phyloP scores from a whole-genome alignment of 805 yeast species.

The Starmerella cellae region DNA sequence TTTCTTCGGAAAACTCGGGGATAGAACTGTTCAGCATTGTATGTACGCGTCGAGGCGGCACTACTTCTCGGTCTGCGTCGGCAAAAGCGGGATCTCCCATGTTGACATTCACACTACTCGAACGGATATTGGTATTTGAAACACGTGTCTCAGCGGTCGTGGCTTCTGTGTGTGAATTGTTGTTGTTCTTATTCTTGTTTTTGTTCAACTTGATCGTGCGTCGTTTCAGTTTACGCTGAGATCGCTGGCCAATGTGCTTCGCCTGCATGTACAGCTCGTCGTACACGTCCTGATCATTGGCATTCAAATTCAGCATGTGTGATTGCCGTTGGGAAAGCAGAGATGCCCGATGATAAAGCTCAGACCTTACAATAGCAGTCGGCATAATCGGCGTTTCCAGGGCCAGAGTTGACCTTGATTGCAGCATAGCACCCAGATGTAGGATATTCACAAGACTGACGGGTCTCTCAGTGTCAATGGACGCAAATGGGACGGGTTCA shows the following conservation, averaged over 20 bases:
- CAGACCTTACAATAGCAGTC: constrained; percentile 46
- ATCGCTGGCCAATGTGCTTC: constrained; percentile 11
- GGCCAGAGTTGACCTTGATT: constrained; percentile 71
- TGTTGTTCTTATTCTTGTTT: not conserved
- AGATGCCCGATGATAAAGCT: constrained; percentile 26
- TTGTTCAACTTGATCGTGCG: constrained; percentile 23
- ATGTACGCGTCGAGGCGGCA: not conserved
- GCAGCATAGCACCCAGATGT: constrained; percentile 51
- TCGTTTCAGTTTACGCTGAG: constrained; percentile 22
- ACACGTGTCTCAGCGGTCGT: not conserved
- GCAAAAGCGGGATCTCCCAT: not conserved
- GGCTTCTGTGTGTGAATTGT: not conserved
- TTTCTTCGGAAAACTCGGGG: no score
- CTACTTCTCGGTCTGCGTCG: not conserved
- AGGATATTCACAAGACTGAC: constrained; percentile 54
- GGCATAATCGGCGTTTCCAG: constrained; percentile 47
- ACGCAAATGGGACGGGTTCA: constrained; percentile 36
- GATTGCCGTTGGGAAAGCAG: constrained; percentile 1
- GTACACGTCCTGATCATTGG: constrained; percentile 13
- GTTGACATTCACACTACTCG: not conserved
- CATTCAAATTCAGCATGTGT: constrained; percentile 3
- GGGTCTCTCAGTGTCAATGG: constrained; percentile 48
- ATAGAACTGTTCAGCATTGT: no score
- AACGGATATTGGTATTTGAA: not conserved
- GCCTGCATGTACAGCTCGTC: constrained; percentile 20